Evolutionary conservation across 306 rosid genomes (phyloP).

Genomic region (Glycine latifolia): DNA sequence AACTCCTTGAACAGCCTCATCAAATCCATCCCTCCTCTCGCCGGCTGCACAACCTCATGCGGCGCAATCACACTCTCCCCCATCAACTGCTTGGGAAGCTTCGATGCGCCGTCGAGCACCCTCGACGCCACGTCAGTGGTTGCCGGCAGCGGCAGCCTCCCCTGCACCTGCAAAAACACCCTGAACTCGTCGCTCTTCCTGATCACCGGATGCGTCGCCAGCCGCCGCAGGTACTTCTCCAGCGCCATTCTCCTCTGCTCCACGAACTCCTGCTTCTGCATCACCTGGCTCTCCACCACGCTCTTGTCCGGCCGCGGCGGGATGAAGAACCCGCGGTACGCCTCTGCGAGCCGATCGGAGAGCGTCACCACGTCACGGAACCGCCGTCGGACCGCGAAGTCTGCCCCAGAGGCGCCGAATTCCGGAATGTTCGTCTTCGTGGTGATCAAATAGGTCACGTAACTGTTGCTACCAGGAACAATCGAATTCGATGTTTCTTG

Average conservation of each 20-base stretch:
- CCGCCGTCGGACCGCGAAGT: conserved; percentile 80
- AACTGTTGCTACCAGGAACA: conserved; percentile 76
- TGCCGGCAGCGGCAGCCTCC: conserved; percentile 68
- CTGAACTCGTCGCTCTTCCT: conserved; percentile 82
- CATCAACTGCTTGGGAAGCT: conserved; percentile 84
- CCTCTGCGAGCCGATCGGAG: conserved; percentile 84
- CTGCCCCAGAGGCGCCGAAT: conserved; percentile 67
- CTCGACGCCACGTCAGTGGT: conserved; percentile 78
- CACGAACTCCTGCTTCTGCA: conserved; percentile 98
- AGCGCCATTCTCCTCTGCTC: conserved; percentile 94
- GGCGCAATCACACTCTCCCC: conserved; percentile 64
- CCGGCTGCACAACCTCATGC: conserved; percentile 88
- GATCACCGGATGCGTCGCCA: conserved; percentile 84
- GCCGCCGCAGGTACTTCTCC: conserved; percentile 82
- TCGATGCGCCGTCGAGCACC: conserved; percentile 86
- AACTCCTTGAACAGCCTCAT: conserved; percentile 93
- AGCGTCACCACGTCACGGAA: conserved; percentile 86
- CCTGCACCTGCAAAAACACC: conserved; percentile 85
- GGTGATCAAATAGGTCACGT: conserved; percentile 82
- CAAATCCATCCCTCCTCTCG: conserved; percentile 90
- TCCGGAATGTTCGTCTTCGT: conserved; percentile 80
- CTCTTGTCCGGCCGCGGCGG: conserved; percentile 97
- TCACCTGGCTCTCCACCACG: conserved; percentile 96
- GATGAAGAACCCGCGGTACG: conserved; percentile 86
- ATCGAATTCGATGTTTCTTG: conserved; percentile 78